Conservation (phyloP, 1,284 basidiomycete species). For the Psilocybe mexicana region DNA sequence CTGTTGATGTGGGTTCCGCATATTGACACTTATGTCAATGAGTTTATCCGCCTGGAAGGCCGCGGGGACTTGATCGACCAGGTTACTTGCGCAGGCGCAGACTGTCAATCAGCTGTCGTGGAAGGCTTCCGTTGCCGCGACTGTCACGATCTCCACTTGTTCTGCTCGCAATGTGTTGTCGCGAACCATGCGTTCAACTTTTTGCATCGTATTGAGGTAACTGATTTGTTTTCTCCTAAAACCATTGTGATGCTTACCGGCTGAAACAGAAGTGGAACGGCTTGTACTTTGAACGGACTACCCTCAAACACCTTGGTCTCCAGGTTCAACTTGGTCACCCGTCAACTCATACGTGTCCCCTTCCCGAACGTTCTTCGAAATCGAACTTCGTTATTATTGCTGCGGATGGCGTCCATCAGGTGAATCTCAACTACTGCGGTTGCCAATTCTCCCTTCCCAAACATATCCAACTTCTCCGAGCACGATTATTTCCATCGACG, state of each 20-base stretch:
- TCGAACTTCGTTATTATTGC: conserved; percentile 32
- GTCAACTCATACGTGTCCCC: conserved; percentile 7
- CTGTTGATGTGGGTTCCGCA: background rate
- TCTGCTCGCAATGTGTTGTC: too few relatives aligned
- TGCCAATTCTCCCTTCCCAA: conserved; percentile 20
- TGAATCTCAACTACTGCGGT: conserved; percentile 33
- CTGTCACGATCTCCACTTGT: too few relatives aligned
- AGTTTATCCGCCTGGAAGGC: background rate
- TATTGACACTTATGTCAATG: conserved; percentile 2
- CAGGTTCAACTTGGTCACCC: conserved; percentile 28
- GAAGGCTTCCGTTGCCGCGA: conserved; percentile 12
- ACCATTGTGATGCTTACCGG: background rate
- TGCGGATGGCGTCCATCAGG: conserved; percentile 30
- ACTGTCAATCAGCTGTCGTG: too few relatives aligned
- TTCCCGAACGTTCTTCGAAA: background rate
- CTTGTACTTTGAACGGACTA: conserved; percentile 8
- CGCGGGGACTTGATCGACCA: background rate
- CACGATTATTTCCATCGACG: conserved; percentile 26
- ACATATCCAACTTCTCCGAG: conserved; percentile 27
- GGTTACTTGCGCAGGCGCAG: background rate
- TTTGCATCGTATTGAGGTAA: too few relatives aligned
- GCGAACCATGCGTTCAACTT: too few relatives aligned
- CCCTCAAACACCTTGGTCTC: conserved; percentile 20
- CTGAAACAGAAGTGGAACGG: conserved; percentile 22
- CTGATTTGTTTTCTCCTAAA: too few relatives aligned